Base-by-base conservation (phyloP, 1,284 basidiomycete genomes). In the Sporisorium scitamineum region DNA sequence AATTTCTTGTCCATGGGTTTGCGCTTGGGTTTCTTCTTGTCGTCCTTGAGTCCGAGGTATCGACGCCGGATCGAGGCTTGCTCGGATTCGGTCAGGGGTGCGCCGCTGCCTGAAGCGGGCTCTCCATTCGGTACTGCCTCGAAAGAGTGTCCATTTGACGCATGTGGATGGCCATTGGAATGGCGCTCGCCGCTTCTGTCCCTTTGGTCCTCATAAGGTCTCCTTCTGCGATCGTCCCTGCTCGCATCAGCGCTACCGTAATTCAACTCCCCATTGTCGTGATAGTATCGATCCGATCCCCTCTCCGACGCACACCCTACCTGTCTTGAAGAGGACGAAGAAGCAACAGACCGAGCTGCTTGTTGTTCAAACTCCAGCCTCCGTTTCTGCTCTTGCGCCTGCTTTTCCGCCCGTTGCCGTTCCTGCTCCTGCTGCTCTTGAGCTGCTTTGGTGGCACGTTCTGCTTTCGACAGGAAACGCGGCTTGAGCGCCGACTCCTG, bases 1-100 rank as follows among this genome's bases (percentile, higher is more conserved):
- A 97, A 94, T 86, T 96, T 96, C 85, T 94, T 92, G 66, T 71
- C 67, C 84, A 95, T 94, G 80, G 92, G 93, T 89, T 93, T 93
- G 87, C 95, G 96, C 61, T 94, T 91, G 86, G 93, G 93, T 47
- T 93, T 92, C 87, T 95, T 95, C 89, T 95, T 70, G 50, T 67
- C 70, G 34, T 78, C 95, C 31, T 80, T 73, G 51, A 76, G 62
- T 11, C 83, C 82, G 24, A 84, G 74, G 61, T 83, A 83, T 18
- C 79, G 66, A 41, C 79, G 62, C 31, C 76, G 70, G 50, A 84
- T 80, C 5, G 73, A 57, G 7, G 69, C 69, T 44, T 79, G 74
- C 55, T 81, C 78, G 32, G 71, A 57, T 61, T 78, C 75, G 20
- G 78, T 80, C 44, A 81, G 27, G 2, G 70, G 41, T 26, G 67